Evolutionary conservation across 306 rosid genomes (phyloP).

Genomic region (Pueraria montana): DNA sequence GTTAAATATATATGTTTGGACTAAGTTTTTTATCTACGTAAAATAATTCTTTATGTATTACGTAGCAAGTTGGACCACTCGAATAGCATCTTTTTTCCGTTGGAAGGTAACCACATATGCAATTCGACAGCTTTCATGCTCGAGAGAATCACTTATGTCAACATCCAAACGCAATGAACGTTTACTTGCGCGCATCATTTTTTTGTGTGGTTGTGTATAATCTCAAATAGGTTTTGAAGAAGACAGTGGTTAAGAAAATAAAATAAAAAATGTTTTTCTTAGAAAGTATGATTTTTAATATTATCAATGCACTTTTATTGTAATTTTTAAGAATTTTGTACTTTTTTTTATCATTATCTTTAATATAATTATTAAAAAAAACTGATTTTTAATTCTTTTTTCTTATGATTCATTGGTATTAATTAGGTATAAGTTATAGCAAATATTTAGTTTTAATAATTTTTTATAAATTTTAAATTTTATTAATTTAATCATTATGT

Average conservation of each 20-base stretch:
- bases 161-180: slow-evolving; percentile 1
- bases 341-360: no score
- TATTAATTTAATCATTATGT: no score
- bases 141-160: slow-evolving; percentile 21
- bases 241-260: background rate
- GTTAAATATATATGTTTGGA: slow-evolving; percentile 33
- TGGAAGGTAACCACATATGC: slow-evolving; percentile 10
- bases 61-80: slow-evolving; percentile 33
- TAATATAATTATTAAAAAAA: no score
- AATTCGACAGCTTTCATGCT: slow-evolving; percentile 23
- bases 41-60: background rate
- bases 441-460: background rate
- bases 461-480: no score
- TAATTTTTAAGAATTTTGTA: background rate
- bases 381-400: background rate
- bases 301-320: background rate
- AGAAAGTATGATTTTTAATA: background rate
- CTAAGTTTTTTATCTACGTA: slow-evolving; percentile 21
- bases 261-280: background rate
- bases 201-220: background rate
- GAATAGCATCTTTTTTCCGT: slow-evolving; percentile 21
- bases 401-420: background rate
- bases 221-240: background rate
- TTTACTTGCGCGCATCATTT: slow-evolving; percentile 12
- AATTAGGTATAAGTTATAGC: background rate